phyloP scores from a whole-genome alignment of 176 grass and related monocot genomes.

The Oryza australiensis region DNA sequence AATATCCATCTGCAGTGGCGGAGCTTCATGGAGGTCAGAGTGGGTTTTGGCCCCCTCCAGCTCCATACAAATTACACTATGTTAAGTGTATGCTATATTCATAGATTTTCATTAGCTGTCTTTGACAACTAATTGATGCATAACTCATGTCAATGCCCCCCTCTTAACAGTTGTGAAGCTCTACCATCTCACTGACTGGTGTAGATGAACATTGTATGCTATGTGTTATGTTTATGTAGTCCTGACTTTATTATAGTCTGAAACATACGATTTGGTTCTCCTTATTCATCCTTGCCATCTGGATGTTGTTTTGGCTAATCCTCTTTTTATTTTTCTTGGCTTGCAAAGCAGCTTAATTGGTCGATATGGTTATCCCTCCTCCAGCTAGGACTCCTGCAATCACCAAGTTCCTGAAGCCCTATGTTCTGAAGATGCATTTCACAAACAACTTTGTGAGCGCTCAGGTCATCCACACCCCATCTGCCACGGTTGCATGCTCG shows the following conservation, averaged over 20 bases:
- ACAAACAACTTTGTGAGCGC: constrained; percentile 65
- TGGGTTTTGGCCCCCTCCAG: too few species aligned
- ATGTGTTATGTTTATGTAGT: background rate
- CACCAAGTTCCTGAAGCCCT: constrained; percentile 66
- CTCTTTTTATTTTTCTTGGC: constrained; percentile 2
- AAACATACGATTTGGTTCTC: background rate
- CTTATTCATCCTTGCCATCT: background rate
- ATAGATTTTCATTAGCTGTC: too few species aligned
- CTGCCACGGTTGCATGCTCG: constrained; percentile 43
- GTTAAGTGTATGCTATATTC: too few species aligned
- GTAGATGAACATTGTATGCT: background rate
- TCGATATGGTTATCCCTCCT: constrained; percentile 63
- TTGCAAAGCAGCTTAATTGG: constrained; percentile 29
- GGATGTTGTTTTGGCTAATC: constrained; percentile 26
- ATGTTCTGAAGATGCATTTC: constrained; percentile 81
- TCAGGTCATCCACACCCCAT: constrained; percentile 74
- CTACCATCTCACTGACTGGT: too few species aligned
- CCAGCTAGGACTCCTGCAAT: constrained; percentile 49
- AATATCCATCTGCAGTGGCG: too few species aligned
- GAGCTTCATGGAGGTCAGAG: too few species aligned
- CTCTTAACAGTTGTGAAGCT: too few species aligned
- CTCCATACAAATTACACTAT: too few species aligned
- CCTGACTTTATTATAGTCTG: background rate
- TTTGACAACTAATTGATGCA: too few species aligned
- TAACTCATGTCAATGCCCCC: too few species aligned